These are phyloP conservation scores for Camellia sinensis DNA, from an alignment of 148 eudicot species.

Conservation along the genomic window DNA sequence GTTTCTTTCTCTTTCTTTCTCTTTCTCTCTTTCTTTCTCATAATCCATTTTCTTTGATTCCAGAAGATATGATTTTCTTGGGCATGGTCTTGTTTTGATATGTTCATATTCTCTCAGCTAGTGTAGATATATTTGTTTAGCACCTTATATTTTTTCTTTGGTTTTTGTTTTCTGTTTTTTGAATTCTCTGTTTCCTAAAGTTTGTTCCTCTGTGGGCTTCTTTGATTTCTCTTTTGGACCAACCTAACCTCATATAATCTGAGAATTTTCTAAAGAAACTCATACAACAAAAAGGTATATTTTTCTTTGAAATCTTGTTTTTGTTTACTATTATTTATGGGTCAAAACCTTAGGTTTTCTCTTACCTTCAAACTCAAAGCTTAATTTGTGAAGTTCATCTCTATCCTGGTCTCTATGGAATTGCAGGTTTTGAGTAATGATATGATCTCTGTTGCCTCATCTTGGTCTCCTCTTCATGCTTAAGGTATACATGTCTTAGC, in stretches of 20 bases:
- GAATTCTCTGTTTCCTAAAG: not conserved
- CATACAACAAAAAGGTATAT: not conserved
- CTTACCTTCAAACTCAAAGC: not conserved
- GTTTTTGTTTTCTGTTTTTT: not conserved
- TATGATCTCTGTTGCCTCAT: slow-evolving; percentile 7
- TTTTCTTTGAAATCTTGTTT: not conserved
- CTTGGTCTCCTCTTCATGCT: slow-evolving; percentile 2
- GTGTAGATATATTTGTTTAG: not conserved
- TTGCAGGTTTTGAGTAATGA: not conserved
- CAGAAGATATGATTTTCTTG: not conserved
- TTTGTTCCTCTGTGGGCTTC: slow-evolving; percentile 9
- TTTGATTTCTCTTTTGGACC: slow-evolving; percentile 15
- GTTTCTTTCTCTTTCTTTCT: too few species aligned
- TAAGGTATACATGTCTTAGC: slow-evolving; percentile 4
- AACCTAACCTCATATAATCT: slow-evolving; percentile 4
- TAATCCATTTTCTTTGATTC: not conserved
- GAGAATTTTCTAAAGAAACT: not conserved
- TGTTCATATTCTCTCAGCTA: not conserved
- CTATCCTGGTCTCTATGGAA: slow-evolving; percentile 18
- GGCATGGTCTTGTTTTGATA: not conserved
- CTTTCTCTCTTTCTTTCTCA: not conserved
- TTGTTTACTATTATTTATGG: not conserved
- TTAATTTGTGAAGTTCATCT: slow-evolving; percentile 14
- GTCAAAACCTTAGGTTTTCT: slow-evolving; percentile 11
- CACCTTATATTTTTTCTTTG: not conserved